A percentile compares a stretch with the other conserved stretches of the same genome.
These are phyloP conservation scores for Pythium monospermum DNA, from an alignment of 352 stramenopile genomes.

Conservation along the genomic window DNA sequence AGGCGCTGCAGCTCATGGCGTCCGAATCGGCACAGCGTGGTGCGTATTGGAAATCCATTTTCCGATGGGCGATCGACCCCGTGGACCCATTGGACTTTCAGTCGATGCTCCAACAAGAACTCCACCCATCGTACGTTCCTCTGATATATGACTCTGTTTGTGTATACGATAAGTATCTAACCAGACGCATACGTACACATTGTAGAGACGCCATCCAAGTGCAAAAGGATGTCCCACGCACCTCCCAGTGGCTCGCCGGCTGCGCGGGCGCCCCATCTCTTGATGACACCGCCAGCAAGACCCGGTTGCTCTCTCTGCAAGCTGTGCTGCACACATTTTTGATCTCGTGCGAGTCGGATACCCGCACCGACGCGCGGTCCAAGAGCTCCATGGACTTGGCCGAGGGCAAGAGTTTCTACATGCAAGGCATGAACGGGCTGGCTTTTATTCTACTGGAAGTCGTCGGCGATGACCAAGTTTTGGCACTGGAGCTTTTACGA, in stretches of 20 bases:
- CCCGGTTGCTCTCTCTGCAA: constrained; percentile 35
- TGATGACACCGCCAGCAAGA: constrained; percentile 21
- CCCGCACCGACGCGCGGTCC: constrained; percentile 23
- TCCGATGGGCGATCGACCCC: constrained; percentile 47
- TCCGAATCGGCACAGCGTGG: constrained; percentile 40
- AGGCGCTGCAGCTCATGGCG: constrained; percentile 70
- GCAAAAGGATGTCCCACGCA: constrained; percentile 78
- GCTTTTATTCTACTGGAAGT: constrained; percentile 73
- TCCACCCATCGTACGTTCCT: constrained; percentile 49
- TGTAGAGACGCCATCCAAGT: constrained; percentile 70
- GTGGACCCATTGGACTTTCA: constrained; percentile 11
- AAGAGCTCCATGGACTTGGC: constrained; percentile 13
- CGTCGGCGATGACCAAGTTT: constrained; percentile 43
- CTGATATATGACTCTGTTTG: neutral
- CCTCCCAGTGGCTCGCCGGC: constrained; percentile 63
- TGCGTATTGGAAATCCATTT: constrained; percentile 65
- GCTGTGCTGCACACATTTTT: constrained; percentile 68
- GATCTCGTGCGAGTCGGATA: constrained; percentile 45
- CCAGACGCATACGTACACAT: no score
- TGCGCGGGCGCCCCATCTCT: constrained; percentile 52
- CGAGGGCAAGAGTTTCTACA: constrained; percentile 54
- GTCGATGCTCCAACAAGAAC: constrained; percentile 21
- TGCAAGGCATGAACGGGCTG: constrained; percentile 85
- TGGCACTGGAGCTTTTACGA: constrained; percentile 55
- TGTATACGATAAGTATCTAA: constrained; percentile 25